Conservation (phyloP, 257 asterid genomes). For the Buddleja alternifolia region DNA sequence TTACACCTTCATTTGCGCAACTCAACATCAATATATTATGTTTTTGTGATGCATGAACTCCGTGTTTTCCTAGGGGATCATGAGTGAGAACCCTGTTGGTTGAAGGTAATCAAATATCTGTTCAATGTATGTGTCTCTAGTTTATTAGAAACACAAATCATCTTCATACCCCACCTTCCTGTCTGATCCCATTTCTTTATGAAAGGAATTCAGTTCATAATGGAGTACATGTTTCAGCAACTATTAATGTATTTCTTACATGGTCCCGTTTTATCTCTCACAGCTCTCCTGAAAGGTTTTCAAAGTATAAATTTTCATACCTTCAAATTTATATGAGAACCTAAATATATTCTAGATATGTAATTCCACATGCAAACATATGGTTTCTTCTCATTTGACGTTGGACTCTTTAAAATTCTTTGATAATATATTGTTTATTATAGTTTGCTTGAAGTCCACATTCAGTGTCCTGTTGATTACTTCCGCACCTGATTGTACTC, state of each 20-base stretch:
- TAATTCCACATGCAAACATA: neutral
- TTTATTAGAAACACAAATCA: neutral
- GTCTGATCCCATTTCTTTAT: neutral
- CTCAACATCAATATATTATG: neutral
- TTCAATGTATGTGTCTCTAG: neutral
- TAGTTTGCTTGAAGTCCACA: neutral
- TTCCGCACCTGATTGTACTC: neutral
- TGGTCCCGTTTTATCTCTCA: too few relatives aligned
- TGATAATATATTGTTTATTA: neutral
- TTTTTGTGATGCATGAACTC: slow-evolving; percentile 1
- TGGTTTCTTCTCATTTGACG: neutral
- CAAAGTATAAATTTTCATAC: neutral
- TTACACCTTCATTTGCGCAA: slow-evolving; percentile 9
- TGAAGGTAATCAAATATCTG: neutral
- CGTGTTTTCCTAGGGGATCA: neutral
- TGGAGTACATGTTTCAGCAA: neutral
- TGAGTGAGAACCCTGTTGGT: slow-evolving; percentile 2
- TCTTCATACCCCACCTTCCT: neutral
- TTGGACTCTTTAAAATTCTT: neutral
- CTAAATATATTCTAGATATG: neutral
- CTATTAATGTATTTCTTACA: too few relatives aligned
- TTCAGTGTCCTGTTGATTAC: neutral
- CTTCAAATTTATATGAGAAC: neutral
- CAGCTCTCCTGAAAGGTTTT: neutral
- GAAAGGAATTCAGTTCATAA: neutral